phyloP scores from a whole-genome alignment of 129 eudicot genomes.

The Glebionis coronaria region DNA sequence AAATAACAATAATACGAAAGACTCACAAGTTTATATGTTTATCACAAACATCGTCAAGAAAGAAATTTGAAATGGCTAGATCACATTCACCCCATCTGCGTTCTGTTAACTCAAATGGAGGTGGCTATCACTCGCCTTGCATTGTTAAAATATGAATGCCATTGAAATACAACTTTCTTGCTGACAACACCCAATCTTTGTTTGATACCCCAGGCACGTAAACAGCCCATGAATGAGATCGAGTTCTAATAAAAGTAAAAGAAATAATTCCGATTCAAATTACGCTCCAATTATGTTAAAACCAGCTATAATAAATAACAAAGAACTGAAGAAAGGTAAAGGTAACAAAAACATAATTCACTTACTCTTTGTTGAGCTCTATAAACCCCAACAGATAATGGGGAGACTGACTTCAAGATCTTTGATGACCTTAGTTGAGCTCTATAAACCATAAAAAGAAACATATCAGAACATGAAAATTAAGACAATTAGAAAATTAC shows the following conservation, averaged over 20 bases:
- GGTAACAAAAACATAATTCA: background rate
- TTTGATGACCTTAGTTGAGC: too few relatives aligned
- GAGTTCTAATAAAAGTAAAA: constrained; percentile 37
- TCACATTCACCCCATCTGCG: constrained; percentile 83
- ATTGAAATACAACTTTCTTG: constrained; percentile 64
- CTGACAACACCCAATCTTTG: constrained; percentile 61
- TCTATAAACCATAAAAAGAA: background rate
- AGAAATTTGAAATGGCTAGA: constrained; percentile 61
- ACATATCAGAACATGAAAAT: background rate
- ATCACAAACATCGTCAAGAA: constrained; percentile 63
- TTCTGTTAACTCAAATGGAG: constrained; percentile 82
- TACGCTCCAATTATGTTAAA: background rate
- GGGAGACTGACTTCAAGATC: constrained; percentile 53
- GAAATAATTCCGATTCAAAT: background rate
- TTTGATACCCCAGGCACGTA: constrained; percentile 68
- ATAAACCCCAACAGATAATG: constrained; percentile 73
- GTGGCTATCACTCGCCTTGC: constrained; percentile 58
- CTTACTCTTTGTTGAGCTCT: constrained; percentile 80
- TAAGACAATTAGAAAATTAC: too few relatives aligned
- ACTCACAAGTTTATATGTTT: constrained; percentile 74
- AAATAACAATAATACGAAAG: background rate
- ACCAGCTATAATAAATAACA: background rate
- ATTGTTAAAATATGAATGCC: constrained; percentile 80
- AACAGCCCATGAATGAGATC: constrained; percentile 60
- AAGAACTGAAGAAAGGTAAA: background rate